A percentile compares a stretch with the other conserved stretches of the same genome.
These are phyloP conservation scores for Plasmodium billcollinsi DNA, from an alignment of 169 alveolate genomes.

Conservation along the genomic window DNA sequence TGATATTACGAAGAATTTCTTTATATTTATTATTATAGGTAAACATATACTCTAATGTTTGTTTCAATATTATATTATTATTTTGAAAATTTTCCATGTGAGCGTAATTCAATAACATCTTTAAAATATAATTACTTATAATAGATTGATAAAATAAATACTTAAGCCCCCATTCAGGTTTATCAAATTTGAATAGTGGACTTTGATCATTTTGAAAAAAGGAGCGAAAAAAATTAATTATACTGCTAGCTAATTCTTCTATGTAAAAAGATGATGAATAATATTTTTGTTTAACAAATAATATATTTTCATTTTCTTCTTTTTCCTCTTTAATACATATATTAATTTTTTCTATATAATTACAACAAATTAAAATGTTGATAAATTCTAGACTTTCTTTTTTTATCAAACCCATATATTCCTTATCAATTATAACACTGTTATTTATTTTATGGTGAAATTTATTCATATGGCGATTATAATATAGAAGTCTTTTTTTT, in stretches of 20 bases:
- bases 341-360: conserved; percentile 43
- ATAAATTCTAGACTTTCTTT: conserved; percentile 64
- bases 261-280: neutral
- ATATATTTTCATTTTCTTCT: conserved; percentile 3
- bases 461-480: too few relatives aligned
- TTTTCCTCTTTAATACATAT: conserved; percentile 21
- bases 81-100: conserved; percentile 4
- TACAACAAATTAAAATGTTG: conserved; percentile 38
- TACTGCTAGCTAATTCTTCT: conserved; percentile 30
- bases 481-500: too few relatives aligned
- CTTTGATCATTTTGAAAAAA: conserved; percentile 61
- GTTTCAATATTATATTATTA: conserved; percentile 6
- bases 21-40: neutral
- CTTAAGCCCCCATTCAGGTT: conserved; percentile 76
- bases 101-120: conserved; percentile 16
- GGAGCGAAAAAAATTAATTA: conserved; percentile 59
- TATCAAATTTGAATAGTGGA: conserved; percentile 57
- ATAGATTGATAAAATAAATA: conserved; percentile 62
- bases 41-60: conserved; percentile 15
- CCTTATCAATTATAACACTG: conserved; percentile 22
- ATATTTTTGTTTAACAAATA: neutral
- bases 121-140: conserved; percentile 51
- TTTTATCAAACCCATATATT: conserved; percentile 47
- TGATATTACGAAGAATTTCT: neutral
- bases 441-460: conserved; percentile 24